phyloP scores from a whole-genome alignment of 148 eudicot genomes.

The Rhododendron kiyosumense region DNA sequence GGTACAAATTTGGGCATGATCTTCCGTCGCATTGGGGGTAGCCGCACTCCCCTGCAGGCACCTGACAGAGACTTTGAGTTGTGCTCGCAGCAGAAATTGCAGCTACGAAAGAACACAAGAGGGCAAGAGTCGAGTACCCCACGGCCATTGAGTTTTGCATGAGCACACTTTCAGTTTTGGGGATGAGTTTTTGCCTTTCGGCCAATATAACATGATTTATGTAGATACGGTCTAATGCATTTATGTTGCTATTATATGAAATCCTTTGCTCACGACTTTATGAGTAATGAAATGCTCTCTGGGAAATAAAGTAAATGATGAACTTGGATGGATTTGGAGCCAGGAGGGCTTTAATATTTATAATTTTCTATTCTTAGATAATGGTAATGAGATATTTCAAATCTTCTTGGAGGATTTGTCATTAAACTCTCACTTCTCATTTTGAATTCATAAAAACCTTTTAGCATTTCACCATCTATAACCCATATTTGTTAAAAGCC shows the following conservation, averaged over 20 bases:
- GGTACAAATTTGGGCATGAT: not conserved
- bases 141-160: not conserved
- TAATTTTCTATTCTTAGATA: no score
- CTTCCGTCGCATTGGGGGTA: not conserved
- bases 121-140: not conserved
- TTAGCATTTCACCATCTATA: no score
- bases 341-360: no score
- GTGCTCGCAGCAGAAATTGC: not conserved
- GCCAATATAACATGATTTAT: not conserved
- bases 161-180: not conserved
- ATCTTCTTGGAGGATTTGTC: no score
- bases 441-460: no score
- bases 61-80: not conserved
- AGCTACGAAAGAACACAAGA: not conserved
- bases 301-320: no score
- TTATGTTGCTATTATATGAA: not conserved
- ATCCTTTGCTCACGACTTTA: not conserved
- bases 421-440: no score
- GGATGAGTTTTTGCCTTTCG: not conserved
- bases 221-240: not conserved
- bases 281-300: not conserved
- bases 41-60: not conserved
- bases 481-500: no score
- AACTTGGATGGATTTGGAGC: no score
- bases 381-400: no score